phyloP scores from a whole-genome alignment of 192 early-diverging fungal genomes.

The Coemansia umbellata region DNA sequence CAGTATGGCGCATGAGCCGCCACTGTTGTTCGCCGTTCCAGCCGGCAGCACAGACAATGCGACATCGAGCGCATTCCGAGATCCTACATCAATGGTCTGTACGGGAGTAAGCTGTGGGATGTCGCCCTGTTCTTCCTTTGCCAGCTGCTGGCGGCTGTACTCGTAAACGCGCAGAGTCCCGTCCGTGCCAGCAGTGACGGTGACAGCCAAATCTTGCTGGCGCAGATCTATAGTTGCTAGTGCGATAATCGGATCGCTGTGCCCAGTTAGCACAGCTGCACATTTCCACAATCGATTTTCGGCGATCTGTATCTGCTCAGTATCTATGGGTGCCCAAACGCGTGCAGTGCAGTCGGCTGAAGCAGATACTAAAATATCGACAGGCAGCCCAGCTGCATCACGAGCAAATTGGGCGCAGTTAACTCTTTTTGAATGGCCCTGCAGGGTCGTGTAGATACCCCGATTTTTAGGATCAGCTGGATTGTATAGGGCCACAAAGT shows the following conservation, averaged over 20 bases:
- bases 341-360: conserved; percentile 75
- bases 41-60: conserved; percentile 67
- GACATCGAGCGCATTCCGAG: conserved; percentile 64
- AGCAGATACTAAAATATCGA: conserved; percentile 67
- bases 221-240: conserved; percentile 38
- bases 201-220: conserved; percentile 2
- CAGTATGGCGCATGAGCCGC: conserved; percentile 50
- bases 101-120: conserved; percentile 45
- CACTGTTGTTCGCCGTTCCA: background rate
- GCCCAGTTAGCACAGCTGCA: conserved; percentile 64
- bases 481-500: conserved; percentile 66
- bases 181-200: conserved; percentile 18
- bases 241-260: conserved; percentile 62
- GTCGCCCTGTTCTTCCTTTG: conserved; percentile 9
- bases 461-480: conserved; percentile 53
- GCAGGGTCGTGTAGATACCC: conserved; percentile 59
- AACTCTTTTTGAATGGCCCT: conserved; percentile 73
- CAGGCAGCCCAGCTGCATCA: conserved; percentile 43
- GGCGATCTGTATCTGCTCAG: background rate
- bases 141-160: background rate
- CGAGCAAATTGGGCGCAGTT: conserved; percentile 72
- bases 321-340: conserved; percentile 80
- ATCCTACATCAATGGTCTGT: conserved; percentile 66
- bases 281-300: conserved; percentile 52
- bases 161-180: conserved; percentile 26